Percentiles rank a stretch among this genome's conserved stretches.
Evolutionary conservation across 257 asterid species (phyloP).

Genomic region (Jacaranda copaia): DNA sequence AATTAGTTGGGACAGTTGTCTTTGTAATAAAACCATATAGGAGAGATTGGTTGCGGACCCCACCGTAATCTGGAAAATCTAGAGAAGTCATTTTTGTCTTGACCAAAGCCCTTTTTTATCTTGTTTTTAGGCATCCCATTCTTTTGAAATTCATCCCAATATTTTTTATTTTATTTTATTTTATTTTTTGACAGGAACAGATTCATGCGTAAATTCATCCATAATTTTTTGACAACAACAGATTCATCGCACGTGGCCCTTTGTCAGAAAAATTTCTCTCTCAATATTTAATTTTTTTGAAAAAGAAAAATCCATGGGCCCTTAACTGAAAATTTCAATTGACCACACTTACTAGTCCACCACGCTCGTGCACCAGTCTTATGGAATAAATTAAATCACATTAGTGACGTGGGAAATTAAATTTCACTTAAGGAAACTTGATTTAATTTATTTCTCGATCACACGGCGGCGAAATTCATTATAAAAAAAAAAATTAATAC

Average conservation of each 20-base stretch:
- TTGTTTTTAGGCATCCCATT: not conserved
- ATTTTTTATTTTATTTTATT: no score
- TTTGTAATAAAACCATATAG: conserved; percentile 19
- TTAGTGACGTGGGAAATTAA: no score
- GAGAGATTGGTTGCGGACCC: not conserved
- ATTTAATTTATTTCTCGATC: no score
- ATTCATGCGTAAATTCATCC: not conserved
- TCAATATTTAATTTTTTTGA: not conserved
- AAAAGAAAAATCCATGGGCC: not conserved
- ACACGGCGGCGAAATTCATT: no score
- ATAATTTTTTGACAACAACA: conserved; percentile 27
- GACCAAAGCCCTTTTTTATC: conserved; percentile 19
- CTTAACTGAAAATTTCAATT: not conserved
- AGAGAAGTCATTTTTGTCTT: conserved; percentile 32
- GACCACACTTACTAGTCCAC: not conserved
- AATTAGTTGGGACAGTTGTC: conserved; percentile 40
- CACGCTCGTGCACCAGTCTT: no score
- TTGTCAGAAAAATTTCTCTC: not conserved
- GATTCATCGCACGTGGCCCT: conserved; percentile 55
- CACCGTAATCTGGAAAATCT: conserved; percentile 32
- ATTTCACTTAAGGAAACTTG: no score
- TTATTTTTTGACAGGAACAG: no score
- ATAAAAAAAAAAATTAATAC: no score
- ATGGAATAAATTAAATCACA: no score
- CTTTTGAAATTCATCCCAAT: not conserved